Evolutionary conservation across 345 rosid species (phyloP), one percentile per base, ranked within the genome.

Genomic region (Linum lewisii): DNA sequence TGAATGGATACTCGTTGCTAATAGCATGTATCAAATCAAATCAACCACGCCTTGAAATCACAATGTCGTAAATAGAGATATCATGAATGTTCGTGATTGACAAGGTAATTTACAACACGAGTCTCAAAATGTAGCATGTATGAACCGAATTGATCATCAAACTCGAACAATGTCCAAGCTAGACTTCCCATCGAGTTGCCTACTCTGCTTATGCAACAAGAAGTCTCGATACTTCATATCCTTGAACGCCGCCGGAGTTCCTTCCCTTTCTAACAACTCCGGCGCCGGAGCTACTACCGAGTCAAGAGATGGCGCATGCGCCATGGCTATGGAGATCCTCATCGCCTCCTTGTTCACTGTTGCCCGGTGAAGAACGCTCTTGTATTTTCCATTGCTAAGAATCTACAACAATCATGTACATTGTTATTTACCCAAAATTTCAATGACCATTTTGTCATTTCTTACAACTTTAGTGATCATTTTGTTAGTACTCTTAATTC

Each of bases 381-480:
- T 77, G 72, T 81, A 81, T 74, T 75, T 81, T 19, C 84, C 88
- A 60, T 83, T 83, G 44, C 80, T 83, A 68, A 81, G 20, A 22
- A 77, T 77, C 84, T 79, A 22, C 9, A 22, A 14, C 18, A 24
- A 38, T 6, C 45, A 38, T 38, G 2, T 38, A 38, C 16, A 38
- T 38, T 38, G 11, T 11, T 7, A 14, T 8, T 9, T 34, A 4
- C 38, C 4, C 38, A 34, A 1, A 34, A 5, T 0, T n/a, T n/a
- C n/a, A n/a, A n/a, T n/a, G n/a, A n/a, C n/a, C 38, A 34, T 5
- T 34, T 5, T 34, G 38, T 34, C 0, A 34, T 5, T 5, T 34
- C 38, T 11, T 34, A 34, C n/a, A n/a, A n/a, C n/a, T n/a, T n/a
- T n/a, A n/a, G n/a, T n/a, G n/a, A n/a, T n/a, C n/a, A n/a, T n/a